A percentile compares a stretch with the other conserved stretches of the same genome.
phyloP scores from a whole-genome alignment of 345 rosid genomes.

The Nasturtium officinale region DNA sequence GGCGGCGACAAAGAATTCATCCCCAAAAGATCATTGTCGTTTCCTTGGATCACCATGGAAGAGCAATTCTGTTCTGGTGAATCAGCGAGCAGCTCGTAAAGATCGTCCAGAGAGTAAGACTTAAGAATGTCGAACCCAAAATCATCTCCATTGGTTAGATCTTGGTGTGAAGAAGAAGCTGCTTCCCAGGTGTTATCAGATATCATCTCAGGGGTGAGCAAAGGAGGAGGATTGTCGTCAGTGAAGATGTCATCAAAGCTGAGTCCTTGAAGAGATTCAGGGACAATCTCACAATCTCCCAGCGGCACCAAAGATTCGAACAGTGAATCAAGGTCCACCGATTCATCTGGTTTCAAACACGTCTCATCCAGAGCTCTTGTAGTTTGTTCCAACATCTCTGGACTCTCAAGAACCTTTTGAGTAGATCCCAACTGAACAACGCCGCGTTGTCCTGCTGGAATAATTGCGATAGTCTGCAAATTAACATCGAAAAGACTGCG shows the following conservation, averaged over 20 bases:
- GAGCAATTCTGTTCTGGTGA: slow-evolving; percentile 44
- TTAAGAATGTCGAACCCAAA: slow-evolving; percentile 49
- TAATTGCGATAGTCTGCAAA: slow-evolving; percentile 75
- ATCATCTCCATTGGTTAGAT: slow-evolving; percentile 37
- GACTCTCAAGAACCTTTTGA: slow-evolving; percentile 66
- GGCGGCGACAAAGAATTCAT: slow-evolving; percentile 40
- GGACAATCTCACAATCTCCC: slow-evolving; percentile 44
- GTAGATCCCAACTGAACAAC: slow-evolving; percentile 85
- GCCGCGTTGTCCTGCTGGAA: slow-evolving; percentile 64
- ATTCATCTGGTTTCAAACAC: slow-evolving; percentile 48
- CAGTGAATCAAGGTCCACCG: slow-evolving; percentile 53
- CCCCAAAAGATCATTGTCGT: slow-evolving; percentile 57
- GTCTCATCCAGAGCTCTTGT: slow-evolving; percentile 48
- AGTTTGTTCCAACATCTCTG: slow-evolving; percentile 59
- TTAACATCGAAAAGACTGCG: not conserved
- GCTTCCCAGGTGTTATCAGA: slow-evolving; percentile 14
- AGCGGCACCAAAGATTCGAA: slow-evolving; percentile 57
- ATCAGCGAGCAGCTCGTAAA: slow-evolving; percentile 55
- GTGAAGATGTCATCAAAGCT: slow-evolving; percentile 48
- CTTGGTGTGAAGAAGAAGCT: slow-evolving; percentile 19
- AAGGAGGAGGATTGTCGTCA: slow-evolving; percentile 43
- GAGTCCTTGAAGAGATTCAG: slow-evolving; percentile 46
- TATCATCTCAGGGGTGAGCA: slow-evolving; percentile 39
- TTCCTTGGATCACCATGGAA: slow-evolving; percentile 36
- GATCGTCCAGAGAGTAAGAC: slow-evolving; percentile 53